phyloP scores from a whole-genome alignment of 345 rosid genomes.

The Durio zibethinus region DNA sequence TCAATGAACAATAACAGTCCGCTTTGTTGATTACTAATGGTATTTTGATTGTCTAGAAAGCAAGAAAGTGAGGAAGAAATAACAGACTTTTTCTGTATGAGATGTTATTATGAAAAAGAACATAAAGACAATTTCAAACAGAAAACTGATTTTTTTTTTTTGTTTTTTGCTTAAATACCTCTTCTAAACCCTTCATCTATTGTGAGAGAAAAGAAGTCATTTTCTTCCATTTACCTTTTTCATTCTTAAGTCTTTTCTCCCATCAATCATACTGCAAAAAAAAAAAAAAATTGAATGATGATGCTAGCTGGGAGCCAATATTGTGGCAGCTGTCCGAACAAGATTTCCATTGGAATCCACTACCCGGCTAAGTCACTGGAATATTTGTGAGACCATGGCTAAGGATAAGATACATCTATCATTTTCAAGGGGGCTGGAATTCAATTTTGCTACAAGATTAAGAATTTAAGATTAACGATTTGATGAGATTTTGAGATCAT shows the following conservation, averaged over 20 bases:
- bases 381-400: neutral
- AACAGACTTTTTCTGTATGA: too few species aligned
- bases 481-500: neutral
- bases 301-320: conserved; percentile 8
- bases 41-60: too few species aligned
- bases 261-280: neutral
- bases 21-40: neutral
- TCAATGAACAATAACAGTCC: neutral
- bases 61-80: too few species aligned
- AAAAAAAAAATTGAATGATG: neutral
- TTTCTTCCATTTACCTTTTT: neutral
- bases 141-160: too few species aligned
- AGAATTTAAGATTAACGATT: conserved; percentile 1
- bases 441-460: too few species aligned
- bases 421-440: neutral
- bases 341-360: conserved; percentile 4
- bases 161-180: too few species aligned
- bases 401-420: neutral
- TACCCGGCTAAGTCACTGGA: neutral
- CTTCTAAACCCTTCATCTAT: neutral
- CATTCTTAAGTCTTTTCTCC: neutral
- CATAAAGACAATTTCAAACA: too few species aligned
- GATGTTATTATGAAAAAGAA: too few species aligned
- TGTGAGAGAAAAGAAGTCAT: neutral
- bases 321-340: neutral